phyloP scores from a whole-genome alignment of 2,329 filamentous ascomycete species.

The Alternaria incomplexa region DNA sequence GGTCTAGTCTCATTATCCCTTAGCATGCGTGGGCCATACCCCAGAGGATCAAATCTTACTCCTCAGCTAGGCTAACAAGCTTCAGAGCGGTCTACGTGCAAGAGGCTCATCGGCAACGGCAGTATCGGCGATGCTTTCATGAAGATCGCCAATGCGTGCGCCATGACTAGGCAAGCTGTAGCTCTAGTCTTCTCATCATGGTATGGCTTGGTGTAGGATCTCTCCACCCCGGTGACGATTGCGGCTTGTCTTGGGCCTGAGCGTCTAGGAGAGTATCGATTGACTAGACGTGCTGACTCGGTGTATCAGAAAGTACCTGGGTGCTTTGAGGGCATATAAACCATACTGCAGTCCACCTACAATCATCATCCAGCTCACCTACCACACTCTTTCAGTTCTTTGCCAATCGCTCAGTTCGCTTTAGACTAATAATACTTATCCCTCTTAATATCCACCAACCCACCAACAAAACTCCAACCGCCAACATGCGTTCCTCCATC shows the following conservation, averaged over 20 bases:
- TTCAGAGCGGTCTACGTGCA: background rate
- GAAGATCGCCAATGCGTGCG: conserved; percentile 1
- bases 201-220: background rate
- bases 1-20: background rate
- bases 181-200: background rate
- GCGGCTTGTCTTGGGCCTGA: background rate
- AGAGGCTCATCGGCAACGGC: background rate
- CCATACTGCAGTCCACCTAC: background rate
- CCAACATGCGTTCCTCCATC: conserved; percentile 20
- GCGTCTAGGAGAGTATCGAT: conserved; percentile 1
- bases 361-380: conserved; percentile 5
- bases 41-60: background rate
- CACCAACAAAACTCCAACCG: background rate
- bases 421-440: background rate
- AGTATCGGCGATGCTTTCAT: background rate
- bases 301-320: background rate
- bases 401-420: background rate
- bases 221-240: background rate
- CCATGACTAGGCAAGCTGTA: background rate
- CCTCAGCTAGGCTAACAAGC: background rate
- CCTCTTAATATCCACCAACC: background rate
- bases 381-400: conserved; percentile 2
- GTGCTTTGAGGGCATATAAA: conserved; percentile 1
- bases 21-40: background rate
- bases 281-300: conserved; percentile 1